Base-by-base conservation (phyloP, 257 asterid genomes). In the Apocynum venetum region DNA sequence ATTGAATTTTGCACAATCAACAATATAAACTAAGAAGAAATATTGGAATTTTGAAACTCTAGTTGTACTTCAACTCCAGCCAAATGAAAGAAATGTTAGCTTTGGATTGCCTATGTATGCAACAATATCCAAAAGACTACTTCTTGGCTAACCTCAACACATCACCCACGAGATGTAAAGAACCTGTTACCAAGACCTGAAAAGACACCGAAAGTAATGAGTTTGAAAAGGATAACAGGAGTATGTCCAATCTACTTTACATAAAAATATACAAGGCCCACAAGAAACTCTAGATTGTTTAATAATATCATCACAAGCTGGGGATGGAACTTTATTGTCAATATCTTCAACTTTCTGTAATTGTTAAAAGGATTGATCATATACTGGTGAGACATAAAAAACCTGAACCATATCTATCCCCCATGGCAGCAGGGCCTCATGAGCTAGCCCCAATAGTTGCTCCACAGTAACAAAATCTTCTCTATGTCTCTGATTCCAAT, bases 151-250 rank as follows among this genome's bases (percentile, higher is more conserved):
- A 78, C 80, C 90, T 90, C 89, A 94, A 76, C 44, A 90, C 89
- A 67, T 94, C 97, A 14, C 97, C 96, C 56, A 95, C 96, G 77
- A 95, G 86, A 89, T 95, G 98, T 57, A 93, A 79, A 8, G 98
- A 95, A 35, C 98, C 98, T 1, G 98, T 92, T 78, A 94, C 98
- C 46, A 93, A 86, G 66, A 94, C 98, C 98, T 94, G 87, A 73
- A 82, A 78, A n/a, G 72, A 68, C 36, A 56, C 59, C 64, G 51
- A 66, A 13, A 13, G 4, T 2, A 44, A 47, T 38, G 5, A 35
- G 14, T 36, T 46, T 35, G 35, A 53, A 73, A 65, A 38, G 49
- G 47, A 49, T 15, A 59, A 68, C 0, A 69, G 20, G 11, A 74
- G 15, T 31, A 36, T 1, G 52, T 13, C 13, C 35, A 67, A 15